Conservation (phyloP, 164 flowering plant species). For the Annona squamosa region DNA sequence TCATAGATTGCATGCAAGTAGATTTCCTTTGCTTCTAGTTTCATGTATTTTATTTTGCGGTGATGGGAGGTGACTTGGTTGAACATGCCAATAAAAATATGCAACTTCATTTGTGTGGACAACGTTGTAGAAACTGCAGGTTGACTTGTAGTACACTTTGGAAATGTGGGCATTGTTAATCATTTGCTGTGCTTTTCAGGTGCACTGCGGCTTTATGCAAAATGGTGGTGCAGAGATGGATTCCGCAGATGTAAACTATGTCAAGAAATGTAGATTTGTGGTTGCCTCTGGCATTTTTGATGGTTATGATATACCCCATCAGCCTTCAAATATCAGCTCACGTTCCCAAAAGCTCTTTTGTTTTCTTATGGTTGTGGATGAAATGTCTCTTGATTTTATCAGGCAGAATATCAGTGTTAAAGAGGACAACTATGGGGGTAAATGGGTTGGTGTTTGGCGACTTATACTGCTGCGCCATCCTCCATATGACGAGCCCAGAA, state of each 20-base stretch:
- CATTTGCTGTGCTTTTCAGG: conserved; percentile 35
- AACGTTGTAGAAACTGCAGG: not conserved
- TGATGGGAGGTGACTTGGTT: no score
- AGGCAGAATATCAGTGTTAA: conserved; percentile 55
- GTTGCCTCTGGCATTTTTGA: conserved; percentile 99
- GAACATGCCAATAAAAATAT: no score
- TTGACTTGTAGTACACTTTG: not conserved
- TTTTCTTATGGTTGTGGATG: conserved; percentile 96
- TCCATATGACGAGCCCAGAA: conserved; percentile 94
- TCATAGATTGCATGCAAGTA: no score
- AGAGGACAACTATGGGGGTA: conserved; percentile 58
- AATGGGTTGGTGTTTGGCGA: conserved; percentile 97
- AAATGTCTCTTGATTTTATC: conserved; percentile 63
- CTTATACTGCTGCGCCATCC: conserved; percentile 59
- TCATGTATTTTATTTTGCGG: not conserved
- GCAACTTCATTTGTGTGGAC: not conserved
- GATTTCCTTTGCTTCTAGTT: no score
- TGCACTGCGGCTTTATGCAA: conserved; percentile 86
- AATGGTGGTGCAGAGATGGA: conserved; percentile 92
- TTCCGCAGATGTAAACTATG: conserved; percentile 55
- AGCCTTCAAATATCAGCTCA: conserved; percentile 74
- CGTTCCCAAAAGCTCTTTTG: conserved; percentile 84
- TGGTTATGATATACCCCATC: conserved; percentile 94
- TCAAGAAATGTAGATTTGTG: conserved; percentile 68
- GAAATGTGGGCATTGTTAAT: not conserved